A percentile compares a stretch with the other conserved stretches of the same genome.
Conservation (phyloP, 306 rosid species). For the Medicago ruthenica region DNA sequence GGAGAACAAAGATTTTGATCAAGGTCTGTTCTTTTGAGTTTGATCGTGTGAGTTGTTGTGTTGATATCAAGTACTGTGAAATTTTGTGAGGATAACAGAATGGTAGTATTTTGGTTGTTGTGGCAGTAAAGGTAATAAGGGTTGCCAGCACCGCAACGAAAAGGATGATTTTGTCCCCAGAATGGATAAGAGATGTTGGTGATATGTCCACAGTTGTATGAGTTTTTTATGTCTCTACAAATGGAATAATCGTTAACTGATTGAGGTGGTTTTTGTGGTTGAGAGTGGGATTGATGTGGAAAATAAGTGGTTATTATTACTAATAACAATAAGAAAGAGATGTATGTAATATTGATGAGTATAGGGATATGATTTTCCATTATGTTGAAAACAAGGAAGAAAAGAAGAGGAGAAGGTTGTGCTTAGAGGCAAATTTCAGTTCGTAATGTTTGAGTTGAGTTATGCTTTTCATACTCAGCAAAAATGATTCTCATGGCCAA, state of each 20-base stretch:
- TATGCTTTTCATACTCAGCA: background rate
- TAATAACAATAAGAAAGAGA: background rate
- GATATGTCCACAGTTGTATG: constrained; percentile 41
- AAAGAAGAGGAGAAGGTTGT: background rate
- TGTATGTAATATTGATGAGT: background rate
- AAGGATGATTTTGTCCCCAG: constrained; percentile 10
- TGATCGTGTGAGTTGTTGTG: background rate
- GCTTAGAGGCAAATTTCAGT: too few relatives aligned
- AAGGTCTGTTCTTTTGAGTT: constrained; percentile 25
- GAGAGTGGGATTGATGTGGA: background rate
- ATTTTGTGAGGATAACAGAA: background rate
- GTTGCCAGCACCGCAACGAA: constrained; percentile 23
- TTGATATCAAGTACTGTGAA: background rate
- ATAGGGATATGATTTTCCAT: background rate
- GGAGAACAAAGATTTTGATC: background rate
- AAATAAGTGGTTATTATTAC: background rate
- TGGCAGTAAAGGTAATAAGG: constrained; percentile 28
- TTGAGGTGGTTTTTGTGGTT: background rate
- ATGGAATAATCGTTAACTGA: rapidly evolving
- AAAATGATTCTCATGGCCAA: background rate
- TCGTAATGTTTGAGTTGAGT: background rate
- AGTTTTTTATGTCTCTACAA: background rate
- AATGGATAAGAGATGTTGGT: constrained; percentile 45
- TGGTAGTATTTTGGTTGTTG: background rate
- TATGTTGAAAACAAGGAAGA: background rate